Conservation (phyloP, 2,329 filamentous ascomycete genomes). For the Botrytis fabae region DNA sequence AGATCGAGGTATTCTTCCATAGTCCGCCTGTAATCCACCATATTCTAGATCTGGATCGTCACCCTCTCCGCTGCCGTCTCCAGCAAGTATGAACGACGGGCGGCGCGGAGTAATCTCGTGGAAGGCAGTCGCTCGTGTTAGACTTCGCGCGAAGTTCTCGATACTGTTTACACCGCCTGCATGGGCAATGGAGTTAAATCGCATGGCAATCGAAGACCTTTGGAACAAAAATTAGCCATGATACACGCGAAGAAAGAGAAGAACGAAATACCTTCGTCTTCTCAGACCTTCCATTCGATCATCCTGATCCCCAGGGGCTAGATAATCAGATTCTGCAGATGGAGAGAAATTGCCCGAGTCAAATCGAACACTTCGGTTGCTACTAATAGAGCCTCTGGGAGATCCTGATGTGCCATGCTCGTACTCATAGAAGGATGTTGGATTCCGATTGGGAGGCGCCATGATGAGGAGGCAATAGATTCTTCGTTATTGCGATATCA, state of each 20-base stretch:
- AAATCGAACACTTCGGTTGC: conserved; percentile 37
- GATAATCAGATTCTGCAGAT: conserved; percentile 11
- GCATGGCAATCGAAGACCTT: conserved; percentile 61
- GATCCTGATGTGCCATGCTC: conserved; percentile 38
- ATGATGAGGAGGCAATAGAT: neutral
- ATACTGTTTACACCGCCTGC: conserved; percentile 92
- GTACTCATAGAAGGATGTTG: conserved; percentile 40
- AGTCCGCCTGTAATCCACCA: conserved; percentile 34
- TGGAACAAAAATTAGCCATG: neutral
- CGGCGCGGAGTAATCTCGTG: conserved; percentile 81
- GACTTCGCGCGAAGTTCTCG: conserved; percentile 88
- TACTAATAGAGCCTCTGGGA: conserved; percentile 38
- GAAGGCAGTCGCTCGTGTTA: conserved; percentile 88
- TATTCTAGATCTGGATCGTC: conserved; percentile 34
- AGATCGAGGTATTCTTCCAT: conserved; percentile 32
- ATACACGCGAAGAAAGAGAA: neutral
- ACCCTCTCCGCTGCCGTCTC: conserved; percentile 43
- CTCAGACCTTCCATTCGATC: conserved; percentile 28
- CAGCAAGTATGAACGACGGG: conserved; percentile 69
- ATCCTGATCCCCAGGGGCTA: conserved; percentile 5
- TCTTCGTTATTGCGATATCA: neutral
- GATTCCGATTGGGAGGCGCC: conserved; percentile 30
- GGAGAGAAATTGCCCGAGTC: conserved; percentile 26
- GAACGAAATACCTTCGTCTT: conserved; percentile 35
- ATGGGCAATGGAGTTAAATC: conserved; percentile 61